Conservation (phyloP, 140 eudicot species). For the Ambrosia hybrid region DNA sequence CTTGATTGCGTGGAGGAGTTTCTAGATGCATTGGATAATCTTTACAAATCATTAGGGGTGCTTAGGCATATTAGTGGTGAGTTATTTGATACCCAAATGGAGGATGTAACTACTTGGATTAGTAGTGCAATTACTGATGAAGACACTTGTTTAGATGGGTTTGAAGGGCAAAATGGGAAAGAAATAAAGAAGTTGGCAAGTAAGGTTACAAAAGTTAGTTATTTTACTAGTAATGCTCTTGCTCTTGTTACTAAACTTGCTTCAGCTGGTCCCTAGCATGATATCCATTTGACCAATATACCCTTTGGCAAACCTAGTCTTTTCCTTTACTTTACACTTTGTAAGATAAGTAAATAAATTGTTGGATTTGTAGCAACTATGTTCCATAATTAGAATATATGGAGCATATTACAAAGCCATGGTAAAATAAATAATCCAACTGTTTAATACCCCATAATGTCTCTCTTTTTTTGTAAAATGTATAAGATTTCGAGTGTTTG, state of each 20-base stretch:
- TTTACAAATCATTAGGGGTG: conserved; percentile 57
- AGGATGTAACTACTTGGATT: conserved; percentile 76
- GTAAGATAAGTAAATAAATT: conserved; percentile 17
- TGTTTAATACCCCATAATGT: not conserved
- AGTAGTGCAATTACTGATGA: conserved; percentile 86
- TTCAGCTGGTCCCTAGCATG: conserved; percentile 50
- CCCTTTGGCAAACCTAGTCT: conserved; percentile 12
- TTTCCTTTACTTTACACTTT: conserved; percentile 1
- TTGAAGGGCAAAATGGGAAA: conserved; percentile 47
- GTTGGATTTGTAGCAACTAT: conserved; percentile 4
- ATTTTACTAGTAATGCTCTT: conserved; percentile 81
- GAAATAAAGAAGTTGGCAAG: conserved; percentile 30
- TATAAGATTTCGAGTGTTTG: not conserved
- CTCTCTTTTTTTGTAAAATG: not conserved
- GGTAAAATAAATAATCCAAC: conserved; percentile 10
- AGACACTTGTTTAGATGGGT: conserved; percentile 85
- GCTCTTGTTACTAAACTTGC: conserved; percentile 85
- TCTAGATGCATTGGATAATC: conserved; percentile 61
- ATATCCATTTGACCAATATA: conserved; percentile 22
- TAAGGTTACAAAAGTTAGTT: conserved; percentile 48
- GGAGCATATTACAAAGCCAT: conserved; percentile 20
- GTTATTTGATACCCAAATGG: conserved; percentile 50
- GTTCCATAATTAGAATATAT: not conserved
- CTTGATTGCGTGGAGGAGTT: conserved; percentile 65
- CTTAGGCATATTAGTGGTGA: conserved; percentile 51